A percentile compares a stretch with the other conserved stretches of the same genome.
These are phyloP conservation scores for Thielaviopsis musarum DNA, from an alignment of 2,329 filamentous ascomycete species.

Conservation along the genomic window DNA sequence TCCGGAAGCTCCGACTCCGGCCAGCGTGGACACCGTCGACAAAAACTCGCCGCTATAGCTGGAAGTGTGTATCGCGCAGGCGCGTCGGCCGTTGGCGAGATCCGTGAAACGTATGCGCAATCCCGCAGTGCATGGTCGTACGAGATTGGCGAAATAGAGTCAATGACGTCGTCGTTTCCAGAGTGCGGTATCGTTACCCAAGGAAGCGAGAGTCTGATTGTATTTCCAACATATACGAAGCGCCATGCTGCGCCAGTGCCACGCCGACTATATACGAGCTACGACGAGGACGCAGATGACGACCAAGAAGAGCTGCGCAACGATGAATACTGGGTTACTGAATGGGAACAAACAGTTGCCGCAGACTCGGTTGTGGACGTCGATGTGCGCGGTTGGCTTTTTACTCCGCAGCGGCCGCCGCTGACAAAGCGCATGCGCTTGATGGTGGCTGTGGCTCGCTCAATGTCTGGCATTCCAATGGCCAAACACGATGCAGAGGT, in stretches of 20 bases:
- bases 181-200: slow-evolving; percentile 65
- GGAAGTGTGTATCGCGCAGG: slow-evolving; percentile 39
- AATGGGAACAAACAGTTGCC: slow-evolving; percentile 68
- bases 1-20: slow-evolving; percentile 17
- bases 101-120: slow-evolving; percentile 42
- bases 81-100: slow-evolving; percentile 39
- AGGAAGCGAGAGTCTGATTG: slow-evolving; percentile 78
- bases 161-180: slow-evolving; percentile 63
- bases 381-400: slow-evolving; percentile 91
- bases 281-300: slow-evolving; percentile 18
- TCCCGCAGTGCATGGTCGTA: slow-evolving; percentile 23
- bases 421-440: slow-evolving; percentile 78
- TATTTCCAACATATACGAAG: slow-evolving; percentile 89
- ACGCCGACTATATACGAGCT: neutral
- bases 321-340: slow-evolving; percentile 56
- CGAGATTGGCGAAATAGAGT: slow-evolving; percentile 17
- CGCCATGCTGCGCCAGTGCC: slow-evolving; percentile 28
- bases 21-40: slow-evolving; percentile 56
- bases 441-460: slow-evolving; percentile 69
- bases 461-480: slow-evolving; percentile 71
- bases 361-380: slow-evolving; percentile 81
- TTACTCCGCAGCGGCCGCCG: slow-evolving; percentile 67
- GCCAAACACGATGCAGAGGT: slow-evolving; percentile 27
- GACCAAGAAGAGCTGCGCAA: slow-evolving; percentile 32
- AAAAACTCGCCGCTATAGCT: slow-evolving; percentile 54